Base-by-base conservation (phyloP, 2,329 filamentous ascomycete species). In the Hypoxylon sp. region DNA sequence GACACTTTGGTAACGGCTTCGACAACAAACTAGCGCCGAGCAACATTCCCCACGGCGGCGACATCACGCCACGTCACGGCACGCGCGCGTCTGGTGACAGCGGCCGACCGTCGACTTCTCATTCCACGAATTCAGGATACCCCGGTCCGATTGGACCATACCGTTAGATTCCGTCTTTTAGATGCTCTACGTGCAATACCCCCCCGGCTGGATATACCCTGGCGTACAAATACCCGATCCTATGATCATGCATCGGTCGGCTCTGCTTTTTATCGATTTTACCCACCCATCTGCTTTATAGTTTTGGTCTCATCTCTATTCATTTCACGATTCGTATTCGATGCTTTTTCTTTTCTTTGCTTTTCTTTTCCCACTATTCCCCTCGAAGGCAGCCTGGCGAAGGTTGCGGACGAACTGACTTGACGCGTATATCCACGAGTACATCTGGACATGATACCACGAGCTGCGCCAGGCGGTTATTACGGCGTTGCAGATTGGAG, bases 41-140 rank as follows among this genome's bases (percentile, higher is more conserved):
- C 63, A 75, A 77, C 59, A 80, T 87, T 57, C 78, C 88, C 71
- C 80, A 89, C 68, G 82, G 89, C 56, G 90, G 91, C 69, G 91
- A 96, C 72, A 81, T 85, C 63, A 95, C 90, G 29, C 90, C 91
- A 60, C 88, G 90, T 73, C 90, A 95, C 75, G 85, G 86, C 72
- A 81, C 88, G 71, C 88, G 91, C 72, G 87, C 87, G 71, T 95
- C 91, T 70, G 90, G 89, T 71, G 91, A 96, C 75, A 94, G 90
- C 79, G 91, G 91, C 72, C 89, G 91, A 71, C 91, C 91, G 72
- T 93, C 89, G 69, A 96, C 91, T 78, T 94, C 91, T 78, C 89
- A 96, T 87, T 96, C 91, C 82, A 89, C 88, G 71, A 85, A 86
- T 89, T 93, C 90, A 85, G 90, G 90, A 91, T 94, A 94, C 89